Conservation (phyloP, 2,329 filamentous ascomycete species). For the Fusarium denticulatum region DNA sequence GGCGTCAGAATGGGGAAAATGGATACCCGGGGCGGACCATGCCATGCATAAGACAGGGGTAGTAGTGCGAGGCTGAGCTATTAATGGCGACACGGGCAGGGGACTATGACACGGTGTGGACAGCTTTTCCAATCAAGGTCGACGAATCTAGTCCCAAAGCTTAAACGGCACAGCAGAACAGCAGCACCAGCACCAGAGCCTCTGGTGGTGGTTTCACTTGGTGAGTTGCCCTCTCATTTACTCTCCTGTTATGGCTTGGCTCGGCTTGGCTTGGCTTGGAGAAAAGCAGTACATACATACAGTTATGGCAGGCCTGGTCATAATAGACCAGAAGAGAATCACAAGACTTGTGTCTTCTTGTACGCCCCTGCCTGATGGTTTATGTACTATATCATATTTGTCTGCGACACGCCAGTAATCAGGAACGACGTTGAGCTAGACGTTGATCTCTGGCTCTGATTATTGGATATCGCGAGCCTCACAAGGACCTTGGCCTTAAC, state of each 20-base stretch:
- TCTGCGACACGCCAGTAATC: background rate
- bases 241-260: background rate
- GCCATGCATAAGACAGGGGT: slow-evolving; percentile 2
- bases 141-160: slow-evolving; percentile 34
- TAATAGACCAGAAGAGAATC: background rate
- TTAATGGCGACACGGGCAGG: slow-evolving; percentile 33
- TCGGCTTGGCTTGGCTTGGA: background rate
- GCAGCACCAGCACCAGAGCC: background rate
- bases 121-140: slow-evolving; percentile 1
- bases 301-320: background rate
- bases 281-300: background rate
- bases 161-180: slow-evolving; percentile 35
- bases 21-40: slow-evolving; percentile 12
- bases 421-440: slow-evolving; percentile 3
- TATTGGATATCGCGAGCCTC: slow-evolving; percentile 15
- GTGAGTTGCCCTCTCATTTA: background rate
- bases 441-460: background rate
- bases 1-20: slow-evolving; percentile 14
- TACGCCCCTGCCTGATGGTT: background rate
- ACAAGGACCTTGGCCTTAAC: slow-evolving; percentile 1
- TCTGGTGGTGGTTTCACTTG: slow-evolving; percentile 1
- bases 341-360: background rate
- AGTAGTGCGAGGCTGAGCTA: slow-evolving; percentile 29
- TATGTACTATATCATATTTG: background rate
- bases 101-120: background rate